Base-by-base conservation (phyloP, 768 basidiomycete genomes). In the Symmetrospora coprosmae region DNA sequence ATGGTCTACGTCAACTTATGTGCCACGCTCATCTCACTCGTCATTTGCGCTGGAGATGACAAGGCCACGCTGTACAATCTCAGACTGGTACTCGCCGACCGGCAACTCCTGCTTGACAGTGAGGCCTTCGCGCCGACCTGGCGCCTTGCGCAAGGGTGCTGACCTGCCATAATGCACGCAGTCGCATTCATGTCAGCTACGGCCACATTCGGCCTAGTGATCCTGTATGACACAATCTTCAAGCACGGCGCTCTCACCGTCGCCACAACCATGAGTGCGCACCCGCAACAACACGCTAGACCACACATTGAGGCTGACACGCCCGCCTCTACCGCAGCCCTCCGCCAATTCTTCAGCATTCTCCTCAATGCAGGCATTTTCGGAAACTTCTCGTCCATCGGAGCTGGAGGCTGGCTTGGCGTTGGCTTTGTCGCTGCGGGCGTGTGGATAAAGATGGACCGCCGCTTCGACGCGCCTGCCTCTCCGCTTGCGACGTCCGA, bases 191-290 rank as follows among this genome's bases (percentile, higher is more conserved):
- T 63, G 13, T 63, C 62, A 2, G 55, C 47, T 5, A 63, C 62
- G 3, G 62, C 61, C 5, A 46, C 55, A 9, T 34, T 63, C 38
- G 62, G 62, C 25, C 45, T 63, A 1, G 43, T 63, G 28, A 52
- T 69, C 16, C 60, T 69, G 1, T 50, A 88, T 21, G 65, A 67
- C 58, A 67, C 66, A 7, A 69, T 69, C 45, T 62, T 65, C 4
- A 50, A 35, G 23, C 40, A 37, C 25, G 49, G 50, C 28, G 27
- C 27, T 21, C 38, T 52, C 16, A 31, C 30, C 13, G 23, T 43
- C 11, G 51, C 33, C 7, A 46, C 52, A 2, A 35, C 6, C 17
- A 38, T 34, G 50, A 62, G 43, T 46, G 25, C 43, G 43, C 21
- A 8, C 21, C 9, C 43, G n/a, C n/a, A n/a, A n/a, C n/a, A n/a